Evolutionary conservation across 768 basidiomycete genomes (phyloP).

Genomic region (Kwoniella newhampshirensis): DNA sequence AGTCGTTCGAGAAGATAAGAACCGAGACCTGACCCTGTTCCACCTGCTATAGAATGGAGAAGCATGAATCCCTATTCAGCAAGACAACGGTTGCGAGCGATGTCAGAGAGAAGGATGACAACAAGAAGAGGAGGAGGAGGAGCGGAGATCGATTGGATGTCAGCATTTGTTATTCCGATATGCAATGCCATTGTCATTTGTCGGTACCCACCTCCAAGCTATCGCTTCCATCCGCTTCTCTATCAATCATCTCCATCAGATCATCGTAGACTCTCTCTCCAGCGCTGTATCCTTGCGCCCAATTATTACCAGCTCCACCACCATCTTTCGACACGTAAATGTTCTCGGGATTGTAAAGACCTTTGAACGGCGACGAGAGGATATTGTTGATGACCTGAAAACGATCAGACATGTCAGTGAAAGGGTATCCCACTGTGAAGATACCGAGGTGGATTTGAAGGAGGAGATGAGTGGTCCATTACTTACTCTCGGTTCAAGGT

Average conservation of each 20-base stretch:
- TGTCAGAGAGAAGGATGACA: no score
- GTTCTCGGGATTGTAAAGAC: slow-evolving; percentile 94
- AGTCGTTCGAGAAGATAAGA: slow-evolving; percentile 96
- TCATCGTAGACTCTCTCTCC: slow-evolving; percentile 93
- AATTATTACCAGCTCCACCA: slow-evolving; percentile 98
- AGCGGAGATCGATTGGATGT: neutral
- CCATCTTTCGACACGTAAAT: slow-evolving; percentile 95
- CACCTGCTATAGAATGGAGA: slow-evolving; percentile 97
- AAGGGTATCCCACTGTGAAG: neutral
- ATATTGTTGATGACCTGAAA: slow-evolving; percentile 93
- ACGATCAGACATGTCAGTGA: neutral
- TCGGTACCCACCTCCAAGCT: slow-evolving; percentile 73
- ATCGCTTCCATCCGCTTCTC: slow-evolving; percentile 97
- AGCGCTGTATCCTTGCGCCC: slow-evolving; percentile 89
- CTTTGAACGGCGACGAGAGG: slow-evolving; percentile 78
- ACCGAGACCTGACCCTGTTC: slow-evolving; percentile 95
- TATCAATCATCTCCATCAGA: slow-evolving; percentile 97
- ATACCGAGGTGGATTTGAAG: neutral
- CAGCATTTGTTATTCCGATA: no score
- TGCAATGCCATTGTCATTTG: neutral
- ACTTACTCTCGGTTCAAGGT: slow-evolving; percentile 90
- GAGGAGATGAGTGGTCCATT: neutral
- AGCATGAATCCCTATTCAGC: slow-evolving; percentile 87
- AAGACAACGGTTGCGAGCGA: neutral
- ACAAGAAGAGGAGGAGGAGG: no score